Evolutionary conservation across 257 asterid species (phyloP).

Genomic region (Perilla frutescens): DNA sequence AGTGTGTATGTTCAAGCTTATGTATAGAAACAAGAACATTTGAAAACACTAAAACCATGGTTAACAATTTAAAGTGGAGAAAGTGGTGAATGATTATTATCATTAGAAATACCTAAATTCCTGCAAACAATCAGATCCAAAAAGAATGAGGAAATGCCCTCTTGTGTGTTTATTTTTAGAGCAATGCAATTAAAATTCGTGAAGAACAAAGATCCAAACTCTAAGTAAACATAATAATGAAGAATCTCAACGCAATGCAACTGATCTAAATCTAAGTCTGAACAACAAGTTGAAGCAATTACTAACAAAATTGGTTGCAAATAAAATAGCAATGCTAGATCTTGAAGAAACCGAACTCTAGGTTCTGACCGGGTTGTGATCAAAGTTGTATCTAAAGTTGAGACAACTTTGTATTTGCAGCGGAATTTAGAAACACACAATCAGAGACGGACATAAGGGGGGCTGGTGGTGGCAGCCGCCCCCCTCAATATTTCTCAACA

Average conservation of each 20-base stretch:
- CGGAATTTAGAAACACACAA: no score
- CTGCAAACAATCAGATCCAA: background rate
- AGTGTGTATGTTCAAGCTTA: no score
- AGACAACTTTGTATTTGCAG: no score
- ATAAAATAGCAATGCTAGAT: background rate
- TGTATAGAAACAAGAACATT: background rate
- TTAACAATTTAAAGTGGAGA: background rate
- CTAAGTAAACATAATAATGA: background rate
- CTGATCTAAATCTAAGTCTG: slow-evolving; percentile 17
- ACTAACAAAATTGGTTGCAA: background rate
- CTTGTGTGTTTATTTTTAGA: no score
- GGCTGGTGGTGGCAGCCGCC: no score
- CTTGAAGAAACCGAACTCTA: no score
- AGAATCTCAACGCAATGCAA: background rate
- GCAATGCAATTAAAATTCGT: background rate
- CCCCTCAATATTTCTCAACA: no score
- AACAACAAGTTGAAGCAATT: slow-evolving; percentile 12
- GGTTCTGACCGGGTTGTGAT: no score
- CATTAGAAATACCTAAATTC: background rate
- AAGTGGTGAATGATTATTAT: background rate
- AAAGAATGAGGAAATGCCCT: background rate
- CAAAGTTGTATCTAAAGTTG: no score
- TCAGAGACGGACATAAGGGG: no score
- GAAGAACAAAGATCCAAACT: background rate
- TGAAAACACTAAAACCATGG: background rate